These are phyloP conservation scores for Epithele typhae DNA, from an alignment of 768 basidiomycete species.

Conservation along the genomic window DNA sequence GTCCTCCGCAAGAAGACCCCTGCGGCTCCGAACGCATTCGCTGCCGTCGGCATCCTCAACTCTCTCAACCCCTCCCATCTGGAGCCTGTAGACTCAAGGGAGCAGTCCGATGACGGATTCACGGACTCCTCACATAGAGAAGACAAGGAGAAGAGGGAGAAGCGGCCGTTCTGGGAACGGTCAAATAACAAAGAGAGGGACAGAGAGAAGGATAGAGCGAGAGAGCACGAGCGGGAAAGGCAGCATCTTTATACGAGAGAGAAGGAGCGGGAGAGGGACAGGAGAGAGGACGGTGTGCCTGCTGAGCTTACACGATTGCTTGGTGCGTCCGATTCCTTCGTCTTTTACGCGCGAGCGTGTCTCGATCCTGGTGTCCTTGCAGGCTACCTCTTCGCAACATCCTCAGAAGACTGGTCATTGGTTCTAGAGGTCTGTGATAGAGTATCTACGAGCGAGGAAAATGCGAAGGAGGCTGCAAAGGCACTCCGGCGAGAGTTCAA, in stretches of 20 bases:
- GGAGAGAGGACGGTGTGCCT: slow-evolving; percentile 40
- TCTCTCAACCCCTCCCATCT: slow-evolving; percentile 53
- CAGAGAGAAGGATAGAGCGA: slow-evolving; percentile 31
- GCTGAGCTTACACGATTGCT: slow-evolving; percentile 69
- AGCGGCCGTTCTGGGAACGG: slow-evolving; percentile 52
- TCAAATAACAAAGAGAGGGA: slow-evolving; percentile 29
- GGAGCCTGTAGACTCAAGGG: slow-evolving; percentile 18
- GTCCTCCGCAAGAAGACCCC: slow-evolving; percentile 25
- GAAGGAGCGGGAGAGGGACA: slow-evolving; percentile 34
- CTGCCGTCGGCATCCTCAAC: slow-evolving; percentile 52
- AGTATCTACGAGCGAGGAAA: slow-evolving; percentile 63
- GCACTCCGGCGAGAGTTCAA: slow-evolving; percentile 86
- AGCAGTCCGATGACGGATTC: slow-evolving; percentile 29
- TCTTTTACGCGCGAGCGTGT: neutral
- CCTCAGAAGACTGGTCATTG: slow-evolving; percentile 77
- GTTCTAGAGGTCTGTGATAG: slow-evolving; percentile 86
- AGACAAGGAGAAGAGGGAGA: slow-evolving; percentile 43
- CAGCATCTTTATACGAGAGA: slow-evolving; percentile 30
- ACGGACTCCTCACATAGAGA: slow-evolving; percentile 24
- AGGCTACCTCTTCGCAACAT: slow-evolving; percentile 75
- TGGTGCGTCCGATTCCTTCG: slow-evolving; percentile 34
- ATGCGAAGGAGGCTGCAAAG: slow-evolving; percentile 80
- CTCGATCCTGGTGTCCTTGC: neutral
- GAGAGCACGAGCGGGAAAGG: slow-evolving; percentile 35
- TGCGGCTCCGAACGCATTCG: slow-evolving; percentile 21